phyloP scores from a whole-genome alignment of 2,329 filamentous ascomycete genomes.

The Drechslera avenae region DNA sequence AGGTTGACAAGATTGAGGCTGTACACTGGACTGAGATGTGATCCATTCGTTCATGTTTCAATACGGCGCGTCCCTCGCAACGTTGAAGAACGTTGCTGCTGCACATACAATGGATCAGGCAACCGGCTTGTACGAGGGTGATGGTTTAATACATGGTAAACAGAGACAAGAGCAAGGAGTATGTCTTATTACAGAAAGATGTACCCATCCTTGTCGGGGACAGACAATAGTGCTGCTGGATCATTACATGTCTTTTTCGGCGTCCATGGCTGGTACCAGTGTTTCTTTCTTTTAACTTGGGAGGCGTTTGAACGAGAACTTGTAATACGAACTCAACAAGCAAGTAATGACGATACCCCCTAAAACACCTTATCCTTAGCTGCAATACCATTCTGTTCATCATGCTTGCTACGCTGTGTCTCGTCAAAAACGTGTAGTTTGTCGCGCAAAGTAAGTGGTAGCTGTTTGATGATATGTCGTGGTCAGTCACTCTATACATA shows the following conservation, averaged over 20 bases:
- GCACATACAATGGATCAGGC: background rate
- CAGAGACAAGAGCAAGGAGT: background rate
- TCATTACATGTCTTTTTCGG: slow-evolving; percentile 6
- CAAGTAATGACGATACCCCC: slow-evolving; percentile 12
- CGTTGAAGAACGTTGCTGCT: background rate
- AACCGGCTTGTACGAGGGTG: background rate
- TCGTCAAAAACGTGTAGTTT: background rate
- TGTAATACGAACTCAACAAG: slow-evolving; percentile 8
- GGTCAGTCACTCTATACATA: background rate
- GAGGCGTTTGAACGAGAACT: slow-evolving; percentile 2
- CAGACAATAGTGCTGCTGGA: slow-evolving; percentile 9
- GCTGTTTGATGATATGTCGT: background rate
- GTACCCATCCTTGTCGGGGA: slow-evolving; percentile 1
- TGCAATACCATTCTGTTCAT: background rate
- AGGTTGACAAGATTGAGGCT: slow-evolving; percentile 40
- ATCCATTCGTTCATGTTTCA: background rate
- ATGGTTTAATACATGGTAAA: background rate
- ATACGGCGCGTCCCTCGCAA: background rate
- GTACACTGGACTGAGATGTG: slow-evolving; percentile 48
- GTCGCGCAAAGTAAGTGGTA: too few relatives aligned
- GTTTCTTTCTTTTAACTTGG: background rate
- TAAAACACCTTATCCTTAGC: slow-evolving; percentile 5
- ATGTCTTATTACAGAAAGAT: background rate
- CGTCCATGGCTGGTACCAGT: slow-evolving; percentile 1
- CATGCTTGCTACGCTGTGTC: background rate